Evolutionary conservation across 192 early-diverging fungal species (phyloP).

Genomic region (Linnemannia zychae): DNA sequence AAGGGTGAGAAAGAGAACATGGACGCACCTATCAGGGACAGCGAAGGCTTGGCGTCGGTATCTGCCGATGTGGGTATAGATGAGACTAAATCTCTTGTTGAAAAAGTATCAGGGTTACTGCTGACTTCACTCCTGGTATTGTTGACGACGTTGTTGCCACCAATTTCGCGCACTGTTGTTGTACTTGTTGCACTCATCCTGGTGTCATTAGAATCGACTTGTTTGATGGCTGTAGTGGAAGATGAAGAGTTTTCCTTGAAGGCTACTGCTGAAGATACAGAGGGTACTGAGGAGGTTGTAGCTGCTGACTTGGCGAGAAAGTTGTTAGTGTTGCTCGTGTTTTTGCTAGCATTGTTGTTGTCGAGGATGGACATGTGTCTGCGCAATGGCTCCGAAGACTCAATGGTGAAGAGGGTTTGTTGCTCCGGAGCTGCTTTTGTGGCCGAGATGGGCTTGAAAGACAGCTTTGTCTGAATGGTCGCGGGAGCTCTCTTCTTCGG

Average conservation of each 20-base stretch:
- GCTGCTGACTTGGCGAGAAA: background rate
- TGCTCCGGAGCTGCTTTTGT: background rate
- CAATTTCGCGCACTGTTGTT: slow-evolving; percentile 23
- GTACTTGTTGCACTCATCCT: background rate
- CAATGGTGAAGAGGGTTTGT: slow-evolving; percentile 3
- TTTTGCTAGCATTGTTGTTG: background rate
- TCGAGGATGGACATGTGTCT: slow-evolving; percentile 32
- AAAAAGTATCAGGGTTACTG: background rate
- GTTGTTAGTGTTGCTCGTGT: background rate
- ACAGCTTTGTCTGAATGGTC: slow-evolving; percentile 47
- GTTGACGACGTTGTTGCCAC: slow-evolving; percentile 26
- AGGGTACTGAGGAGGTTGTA: background rate
- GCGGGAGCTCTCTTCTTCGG: slow-evolving; percentile 38
- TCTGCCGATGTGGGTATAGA: slow-evolving; percentile 8
- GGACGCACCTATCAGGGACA: background rate
- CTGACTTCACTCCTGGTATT: background rate
- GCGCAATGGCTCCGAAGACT: slow-evolving; percentile 18
- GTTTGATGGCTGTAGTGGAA: too few relatives aligned
- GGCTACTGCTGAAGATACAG: background rate
- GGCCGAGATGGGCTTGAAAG: slow-evolving; percentile 31
- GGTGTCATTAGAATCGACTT: slow-evolving; percentile 2
- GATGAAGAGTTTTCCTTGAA: background rate
- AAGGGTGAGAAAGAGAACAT: background rate
- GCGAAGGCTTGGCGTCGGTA: background rate
- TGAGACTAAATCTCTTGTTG: background rate